Evolutionary conservation across 2,329 filamentous ascomycete genomes (phyloP).

Genomic region (Curvularia eragrostidis): DNA sequence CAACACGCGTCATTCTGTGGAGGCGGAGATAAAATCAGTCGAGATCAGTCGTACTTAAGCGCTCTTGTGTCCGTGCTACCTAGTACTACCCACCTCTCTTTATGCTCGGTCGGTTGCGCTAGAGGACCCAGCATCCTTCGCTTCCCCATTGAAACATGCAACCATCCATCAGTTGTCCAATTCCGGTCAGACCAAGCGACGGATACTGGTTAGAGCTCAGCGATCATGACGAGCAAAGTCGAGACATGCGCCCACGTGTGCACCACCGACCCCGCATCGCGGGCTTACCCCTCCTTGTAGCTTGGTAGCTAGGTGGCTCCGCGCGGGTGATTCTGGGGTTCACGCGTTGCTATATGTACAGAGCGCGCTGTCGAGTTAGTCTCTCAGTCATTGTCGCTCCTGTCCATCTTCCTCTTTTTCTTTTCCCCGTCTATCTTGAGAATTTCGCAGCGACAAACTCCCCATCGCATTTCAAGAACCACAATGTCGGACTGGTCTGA

Average conservation of each 20-base stretch:
- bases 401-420: neutral
- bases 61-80: neutral
- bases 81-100: conserved; percentile 1
- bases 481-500: conserved; percentile 46
- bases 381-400: neutral
- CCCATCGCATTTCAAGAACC: neutral
- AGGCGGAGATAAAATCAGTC: neutral
- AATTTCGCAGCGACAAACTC: neutral
- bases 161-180: conserved; percentile 15
- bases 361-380: conserved; percentile 11
- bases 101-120: neutral
- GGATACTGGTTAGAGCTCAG: conserved; percentile 7
- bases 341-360: conserved; percentile 18
- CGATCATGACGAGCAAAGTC: conserved; percentile 18
- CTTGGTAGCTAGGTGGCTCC: conserved; percentile 23
- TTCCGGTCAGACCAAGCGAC: conserved; percentile 11
- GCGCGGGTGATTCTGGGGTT: conserved; percentile 8
- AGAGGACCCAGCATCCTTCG: neutral
- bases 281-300: conserved; percentile 38
- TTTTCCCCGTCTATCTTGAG: neutral
- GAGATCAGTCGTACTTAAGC: neutral
- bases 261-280: conserved; percentile 35
- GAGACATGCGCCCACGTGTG: conserved; percentile 34
- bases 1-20: neutral
- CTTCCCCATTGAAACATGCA: conserved; percentile 11